Percentiles rank a stretch among this genome's conserved stretches.
These are phyloP conservation scores for Penicillium sp. DNA, from an alignment of 2,329 filamentous ascomycete species.

Conservation along the genomic window DNA sequence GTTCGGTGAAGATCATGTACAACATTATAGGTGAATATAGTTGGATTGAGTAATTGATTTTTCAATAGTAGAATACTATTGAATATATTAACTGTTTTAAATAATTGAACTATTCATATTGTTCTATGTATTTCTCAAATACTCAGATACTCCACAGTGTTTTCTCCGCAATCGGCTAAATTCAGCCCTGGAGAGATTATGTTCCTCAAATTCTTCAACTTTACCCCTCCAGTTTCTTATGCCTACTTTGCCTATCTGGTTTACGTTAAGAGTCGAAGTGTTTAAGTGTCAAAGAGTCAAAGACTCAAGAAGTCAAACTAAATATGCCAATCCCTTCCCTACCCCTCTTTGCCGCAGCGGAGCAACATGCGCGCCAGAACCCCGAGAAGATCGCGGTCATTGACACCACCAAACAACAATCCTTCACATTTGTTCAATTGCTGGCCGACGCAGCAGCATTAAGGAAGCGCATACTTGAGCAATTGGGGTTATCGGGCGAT, in stretches of 20 bases:
- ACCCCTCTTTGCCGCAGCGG: constrained; percentile 41
- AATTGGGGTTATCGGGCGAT: constrained; percentile 28
- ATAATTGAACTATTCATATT: neutral
- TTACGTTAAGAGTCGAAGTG: neutral
- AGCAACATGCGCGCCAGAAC: constrained; percentile 32
- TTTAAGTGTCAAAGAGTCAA: neutral
- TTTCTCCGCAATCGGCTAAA: constrained; percentile 6
- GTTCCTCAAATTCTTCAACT: neutral
- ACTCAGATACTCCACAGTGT: neutral
- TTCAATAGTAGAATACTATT: neutral
- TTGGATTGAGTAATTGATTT: neutral
- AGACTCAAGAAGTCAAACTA: neutral
- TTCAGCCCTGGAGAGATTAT: neutral
- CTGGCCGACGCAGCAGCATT: constrained; percentile 38
- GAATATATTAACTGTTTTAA: neutral
- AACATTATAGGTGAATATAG: neutral
- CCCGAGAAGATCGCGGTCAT: constrained; percentile 39
- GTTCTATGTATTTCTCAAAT: neutral
- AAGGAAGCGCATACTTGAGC: constrained; percentile 36
- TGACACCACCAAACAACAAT: constrained; percentile 38
- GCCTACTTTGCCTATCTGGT: neutral
- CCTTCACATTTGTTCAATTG: constrained; percentile 42
- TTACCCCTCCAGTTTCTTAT: neutral
- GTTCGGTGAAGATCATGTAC: neutral
- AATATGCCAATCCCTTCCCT: constrained; percentile 35